phyloP scores from a whole-genome alignment of 2,329 filamentous ascomycete genomes.

The Cladosporium sp. region DNA sequence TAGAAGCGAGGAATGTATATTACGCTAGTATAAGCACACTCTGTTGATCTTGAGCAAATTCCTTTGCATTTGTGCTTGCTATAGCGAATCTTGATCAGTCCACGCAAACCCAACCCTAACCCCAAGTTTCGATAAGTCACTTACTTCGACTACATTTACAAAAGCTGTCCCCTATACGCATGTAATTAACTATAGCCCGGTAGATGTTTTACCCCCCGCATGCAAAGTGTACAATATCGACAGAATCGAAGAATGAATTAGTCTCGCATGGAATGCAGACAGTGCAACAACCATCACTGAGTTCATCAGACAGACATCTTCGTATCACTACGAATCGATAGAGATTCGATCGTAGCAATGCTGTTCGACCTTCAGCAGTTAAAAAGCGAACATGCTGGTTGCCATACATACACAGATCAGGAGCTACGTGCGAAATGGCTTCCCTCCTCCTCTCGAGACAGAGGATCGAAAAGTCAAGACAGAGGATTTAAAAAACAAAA shows the following conservation, averaged over 20 bases:
- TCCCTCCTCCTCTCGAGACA: background rate
- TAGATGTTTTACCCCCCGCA: background rate
- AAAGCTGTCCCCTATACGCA: background rate
- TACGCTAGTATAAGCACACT: background rate
- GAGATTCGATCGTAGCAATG: background rate
- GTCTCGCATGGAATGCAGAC: background rate
- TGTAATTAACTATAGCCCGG: background rate
- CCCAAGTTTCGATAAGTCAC: background rate
- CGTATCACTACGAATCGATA: background rate
- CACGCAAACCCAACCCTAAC: background rate
- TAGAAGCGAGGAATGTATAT: background rate
- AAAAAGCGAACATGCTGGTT: background rate
- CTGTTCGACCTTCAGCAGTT: background rate
- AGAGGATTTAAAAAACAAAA: background rate
- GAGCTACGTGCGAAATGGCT: background rate
- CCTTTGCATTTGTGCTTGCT: background rate
- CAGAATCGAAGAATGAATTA: background rate
- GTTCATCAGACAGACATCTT: too few species aligned
- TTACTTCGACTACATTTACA: background rate
- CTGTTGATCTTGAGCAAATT: background rate
- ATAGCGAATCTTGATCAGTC: background rate
- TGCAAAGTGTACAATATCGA: background rate
- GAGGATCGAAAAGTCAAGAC: background rate
- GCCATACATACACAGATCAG: background rate
- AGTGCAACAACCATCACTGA: background rate